Conservation (phyloP, 2,329 filamentous ascomycete species). For the Daldinia sp. region DNA sequence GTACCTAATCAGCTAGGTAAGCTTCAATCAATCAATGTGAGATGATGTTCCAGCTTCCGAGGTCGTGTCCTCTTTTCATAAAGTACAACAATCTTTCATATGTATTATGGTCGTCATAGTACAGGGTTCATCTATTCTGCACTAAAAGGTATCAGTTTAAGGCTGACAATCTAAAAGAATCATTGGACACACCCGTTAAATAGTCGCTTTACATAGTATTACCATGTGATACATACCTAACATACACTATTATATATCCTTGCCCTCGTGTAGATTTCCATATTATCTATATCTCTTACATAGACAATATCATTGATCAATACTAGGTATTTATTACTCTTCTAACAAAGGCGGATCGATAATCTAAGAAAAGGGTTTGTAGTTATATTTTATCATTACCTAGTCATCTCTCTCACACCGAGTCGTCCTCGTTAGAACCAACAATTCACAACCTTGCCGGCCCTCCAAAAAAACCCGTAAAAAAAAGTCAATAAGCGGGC, state of each 20-base stretch:
- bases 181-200: too few relatives aligned
- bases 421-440: background rate
- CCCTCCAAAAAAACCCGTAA: background rate
- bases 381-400: background rate
- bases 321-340: background rate
- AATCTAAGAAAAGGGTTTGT: background rate
- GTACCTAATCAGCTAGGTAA: too few relatives aligned
- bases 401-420: background rate
- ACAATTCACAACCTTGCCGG: background rate
- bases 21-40: too few relatives aligned
- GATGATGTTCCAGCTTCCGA: too few relatives aligned
- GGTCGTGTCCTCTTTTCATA: too few relatives aligned
- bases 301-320: background rate
- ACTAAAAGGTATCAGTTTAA: slow-evolving; percentile 1
- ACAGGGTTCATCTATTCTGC: slow-evolving; percentile 5
- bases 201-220: too few relatives aligned
- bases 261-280: background rate
- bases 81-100: too few relatives aligned
- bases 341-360: background rate
- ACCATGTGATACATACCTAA: slow-evolving; percentile 2
- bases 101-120: slow-evolving; percentile 24
- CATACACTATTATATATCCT: background rate
- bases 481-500: slow-evolving; percentile 15
- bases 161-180: too few relatives aligned
- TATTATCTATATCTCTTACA: background rate